Evolutionary conservation across 257 asterid genomes (phyloP).

Genomic region (Lithospermum erythrorhizon): DNA sequence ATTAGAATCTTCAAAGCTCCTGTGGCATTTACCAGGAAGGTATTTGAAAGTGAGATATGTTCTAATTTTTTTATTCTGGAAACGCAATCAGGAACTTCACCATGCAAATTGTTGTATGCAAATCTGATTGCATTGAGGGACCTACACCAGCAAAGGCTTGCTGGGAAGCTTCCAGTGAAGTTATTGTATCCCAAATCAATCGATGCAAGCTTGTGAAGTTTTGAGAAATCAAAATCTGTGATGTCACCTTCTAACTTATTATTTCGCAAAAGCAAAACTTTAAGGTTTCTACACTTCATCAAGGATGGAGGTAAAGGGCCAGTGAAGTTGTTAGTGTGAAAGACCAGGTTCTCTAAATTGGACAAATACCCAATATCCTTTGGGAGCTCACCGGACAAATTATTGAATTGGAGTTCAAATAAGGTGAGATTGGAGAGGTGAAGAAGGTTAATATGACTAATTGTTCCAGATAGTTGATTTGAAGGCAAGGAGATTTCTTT

Average conservation of each 20-base stretch:
- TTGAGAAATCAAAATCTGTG: conserved; percentile 37
- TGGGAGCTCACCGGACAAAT: conserved; percentile 29
- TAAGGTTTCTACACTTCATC: conserved; percentile 28
- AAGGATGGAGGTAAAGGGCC: conserved; percentile 38
- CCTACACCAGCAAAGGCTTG: conserved; percentile 30
- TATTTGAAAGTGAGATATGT: conserved; percentile 34
- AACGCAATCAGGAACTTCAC: conserved; percentile 40
- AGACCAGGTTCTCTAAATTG: conserved; percentile 33
- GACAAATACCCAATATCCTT: conserved; percentile 23
- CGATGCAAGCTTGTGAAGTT: conserved; percentile 21
- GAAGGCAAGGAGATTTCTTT: conserved; percentile 26
- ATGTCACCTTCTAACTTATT: conserved; percentile 34
- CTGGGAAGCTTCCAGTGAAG: conserved; percentile 32
- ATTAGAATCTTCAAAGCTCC: conserved; percentile 30
- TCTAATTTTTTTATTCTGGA: conserved; percentile 20
- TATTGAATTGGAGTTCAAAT: conserved; percentile 36
- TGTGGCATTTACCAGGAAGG: conserved; percentile 21
- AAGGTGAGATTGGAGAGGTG: conserved; percentile 18
- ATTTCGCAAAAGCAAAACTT: conserved; percentile 39
- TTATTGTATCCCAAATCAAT: conserved; percentile 42
- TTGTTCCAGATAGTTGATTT: conserved; percentile 32
- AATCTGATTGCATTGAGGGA: conserved; percentile 34
- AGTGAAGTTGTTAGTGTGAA: conserved; percentile 34
- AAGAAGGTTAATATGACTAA: conserved; percentile 12
- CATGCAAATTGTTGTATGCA: conserved; percentile 27